phyloP scores from a whole-genome alignment of 495 filamentous ascomycete genomes.

The Pseudoneurospora amorphoporcata region DNA sequence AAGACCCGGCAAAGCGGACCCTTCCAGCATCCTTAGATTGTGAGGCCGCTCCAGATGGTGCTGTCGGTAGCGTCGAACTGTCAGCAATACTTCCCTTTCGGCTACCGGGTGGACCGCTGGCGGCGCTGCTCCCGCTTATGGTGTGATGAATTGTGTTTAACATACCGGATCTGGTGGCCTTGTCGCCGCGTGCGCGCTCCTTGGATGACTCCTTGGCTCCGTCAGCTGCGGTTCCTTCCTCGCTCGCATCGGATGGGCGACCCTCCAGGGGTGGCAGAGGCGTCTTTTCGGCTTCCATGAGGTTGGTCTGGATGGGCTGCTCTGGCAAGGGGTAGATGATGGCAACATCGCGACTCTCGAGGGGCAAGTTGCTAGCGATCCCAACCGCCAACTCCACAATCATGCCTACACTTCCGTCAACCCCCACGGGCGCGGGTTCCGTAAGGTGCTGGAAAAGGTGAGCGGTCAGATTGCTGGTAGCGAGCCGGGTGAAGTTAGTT shows the following conservation, averaged over 20 bases:
- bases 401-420: conserved; percentile 75
- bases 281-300: conserved; percentile 77
- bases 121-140: conserved; percentile 15
- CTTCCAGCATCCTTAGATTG: conserved; percentile 36
- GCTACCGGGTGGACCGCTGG: conserved; percentile 12
- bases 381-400: conserved; percentile 87
- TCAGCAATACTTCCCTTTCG: conserved; percentile 29
- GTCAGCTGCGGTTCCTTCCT: conserved; percentile 32
- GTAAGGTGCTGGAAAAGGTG: conserved; percentile 59
- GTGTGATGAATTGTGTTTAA: conserved; percentile 17
- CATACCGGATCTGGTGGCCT: conserved; percentile 28
- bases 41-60: conserved; percentile 25
- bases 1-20: conserved; percentile 75
- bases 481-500: conserved; percentile 51
- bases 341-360: conserved; percentile 84
- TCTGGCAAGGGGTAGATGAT: conserved; percentile 79
- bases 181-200: conserved; percentile 28
- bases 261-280: conserved; percentile 59
- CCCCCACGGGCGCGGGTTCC: conserved; percentile 63
- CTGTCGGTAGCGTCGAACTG: conserved; percentile 21
- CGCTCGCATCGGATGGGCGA: conserved; percentile 38
- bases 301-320: conserved; percentile 46
- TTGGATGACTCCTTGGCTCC: conserved; percentile 33
- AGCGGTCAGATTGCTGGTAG: conserved; percentile 61
- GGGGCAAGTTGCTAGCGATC: conserved; percentile 74